These are phyloP conservation scores for Phytophthora vignae DNA, from an alignment of 352 stramenopile genomes.

Conservation along the genomic window DNA sequence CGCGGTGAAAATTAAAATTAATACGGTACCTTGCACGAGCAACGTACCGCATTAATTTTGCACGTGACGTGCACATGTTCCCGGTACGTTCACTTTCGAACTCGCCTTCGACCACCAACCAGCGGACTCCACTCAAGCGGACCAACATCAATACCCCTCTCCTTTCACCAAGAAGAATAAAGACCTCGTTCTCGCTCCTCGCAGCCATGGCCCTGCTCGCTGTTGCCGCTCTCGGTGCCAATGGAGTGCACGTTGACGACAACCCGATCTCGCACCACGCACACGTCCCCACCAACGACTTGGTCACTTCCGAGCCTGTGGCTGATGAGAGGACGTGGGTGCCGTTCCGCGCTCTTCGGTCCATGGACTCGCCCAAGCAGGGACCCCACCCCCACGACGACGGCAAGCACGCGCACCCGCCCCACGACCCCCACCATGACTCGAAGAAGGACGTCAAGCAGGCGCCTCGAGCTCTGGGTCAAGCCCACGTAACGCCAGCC, in stretches of 20 bases:
- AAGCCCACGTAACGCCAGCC: neutral
- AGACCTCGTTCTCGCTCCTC: constrained; percentile 18
- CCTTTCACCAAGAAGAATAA: constrained; percentile 12
- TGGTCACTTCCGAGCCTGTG: constrained; percentile 6
- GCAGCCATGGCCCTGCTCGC: constrained; percentile 10
- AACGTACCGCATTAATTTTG: too few relatives aligned
- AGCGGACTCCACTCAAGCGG: constrained; percentile 2
- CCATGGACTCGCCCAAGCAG: constrained; percentile 13
- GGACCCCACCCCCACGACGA: constrained; percentile 3
- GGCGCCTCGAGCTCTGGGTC: constrained; percentile 11
- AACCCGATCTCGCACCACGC: neutral
- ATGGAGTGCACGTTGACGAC: constrained; percentile 9
- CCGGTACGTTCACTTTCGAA: constrained; percentile 13
- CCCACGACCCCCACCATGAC: neutral
- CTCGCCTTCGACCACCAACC: constrained; percentile 2
- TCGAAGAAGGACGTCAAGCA: constrained; percentile 3
- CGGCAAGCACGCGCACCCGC: constrained; percentile 9
- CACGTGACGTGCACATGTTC: too few relatives aligned
- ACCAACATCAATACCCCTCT: neutral
- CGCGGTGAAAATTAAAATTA: too few relatives aligned
- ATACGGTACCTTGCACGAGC: too few relatives aligned
- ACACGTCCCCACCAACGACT: neutral
- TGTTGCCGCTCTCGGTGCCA: constrained; percentile 5
- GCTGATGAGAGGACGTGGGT: constrained; percentile 6
- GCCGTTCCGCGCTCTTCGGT: constrained; percentile 14